Evolutionary conservation across 768 basidiomycete genomes (phyloP).

Genomic region (Leccinum sublutescens): DNA sequence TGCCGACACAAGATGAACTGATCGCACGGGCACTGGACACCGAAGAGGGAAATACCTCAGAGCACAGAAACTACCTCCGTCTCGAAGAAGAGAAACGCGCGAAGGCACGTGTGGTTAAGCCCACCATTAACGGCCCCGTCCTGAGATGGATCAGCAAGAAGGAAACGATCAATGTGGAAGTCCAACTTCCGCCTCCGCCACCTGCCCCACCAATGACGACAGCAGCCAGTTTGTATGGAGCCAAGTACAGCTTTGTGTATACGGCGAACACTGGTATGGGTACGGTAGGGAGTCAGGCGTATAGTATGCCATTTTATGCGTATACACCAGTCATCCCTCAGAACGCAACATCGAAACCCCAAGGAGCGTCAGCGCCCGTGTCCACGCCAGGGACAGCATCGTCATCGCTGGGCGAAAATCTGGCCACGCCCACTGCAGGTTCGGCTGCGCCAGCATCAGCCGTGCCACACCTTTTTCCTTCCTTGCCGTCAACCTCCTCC

Average conservation of each 20-base stretch:
- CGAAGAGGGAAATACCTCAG: conserved; percentile 79
- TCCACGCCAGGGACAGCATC: not conserved
- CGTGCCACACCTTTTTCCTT: not conserved
- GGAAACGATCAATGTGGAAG: conserved; percentile 53
- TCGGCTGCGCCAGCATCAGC: not conserved
- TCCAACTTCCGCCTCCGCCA: conserved; percentile 23
- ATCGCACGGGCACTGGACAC: conserved; percentile 81
- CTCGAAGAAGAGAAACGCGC: conserved; percentile 81
- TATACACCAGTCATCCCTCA: conserved; percentile 19
- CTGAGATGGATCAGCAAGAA: conserved; percentile 68
- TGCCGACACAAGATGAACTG: conserved; percentile 77
- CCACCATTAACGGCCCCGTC: conserved; percentile 62
- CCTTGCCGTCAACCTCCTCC: not conserved
- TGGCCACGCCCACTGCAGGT: not conserved
- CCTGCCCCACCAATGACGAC: conserved; percentile 27
- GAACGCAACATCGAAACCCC: conserved; percentile 10
- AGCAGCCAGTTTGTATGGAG: conserved; percentile 10
- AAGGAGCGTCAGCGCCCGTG: not conserved
- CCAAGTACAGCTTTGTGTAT: conserved; percentile 24
- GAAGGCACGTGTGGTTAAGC: conserved; percentile 57
- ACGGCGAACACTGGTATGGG: conserved; percentile 5
- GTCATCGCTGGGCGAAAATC: not conserved
- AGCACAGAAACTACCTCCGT: conserved; percentile 76
- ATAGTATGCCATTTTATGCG: conserved; percentile 29
- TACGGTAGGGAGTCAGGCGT: conserved; percentile 18